A percentile compares a stretch with the other conserved stretches of the same genome.
phyloP scores from a whole-genome alignment of 768 basidiomycete genomes.

The Melanogaster broomeanus region DNA sequence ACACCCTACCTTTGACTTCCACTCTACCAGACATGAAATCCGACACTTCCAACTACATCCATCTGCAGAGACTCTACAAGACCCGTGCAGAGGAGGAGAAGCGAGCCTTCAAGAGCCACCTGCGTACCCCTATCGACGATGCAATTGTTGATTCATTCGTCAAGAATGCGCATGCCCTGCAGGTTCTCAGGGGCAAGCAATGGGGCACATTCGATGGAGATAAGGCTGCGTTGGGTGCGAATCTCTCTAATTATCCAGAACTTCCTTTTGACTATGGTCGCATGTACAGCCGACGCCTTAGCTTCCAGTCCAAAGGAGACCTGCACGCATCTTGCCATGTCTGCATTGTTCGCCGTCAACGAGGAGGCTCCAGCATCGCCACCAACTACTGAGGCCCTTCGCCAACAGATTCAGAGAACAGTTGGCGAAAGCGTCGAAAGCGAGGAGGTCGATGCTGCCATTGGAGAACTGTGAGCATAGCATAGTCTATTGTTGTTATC shows the following conservation, averaged over 20 bases:
- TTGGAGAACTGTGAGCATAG: constrained; percentile 76
- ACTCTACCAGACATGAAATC: constrained; percentile 97
- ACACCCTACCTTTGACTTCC: constrained; percentile 80
- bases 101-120: constrained; percentile 49
- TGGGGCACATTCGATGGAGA: constrained; percentile 62
- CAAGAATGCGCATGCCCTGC: constrained; percentile 77
- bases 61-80: constrained; percentile 86
- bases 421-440: constrained; percentile 50
- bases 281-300: constrained; percentile 41
- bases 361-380: constrained; percentile 29
- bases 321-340: constrained; percentile 73
- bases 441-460: constrained; percentile 55
- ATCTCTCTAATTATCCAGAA: neutral
- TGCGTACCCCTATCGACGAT: constrained; percentile 49
- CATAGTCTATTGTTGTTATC: neutral
- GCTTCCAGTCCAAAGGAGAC: constrained; percentile 51
- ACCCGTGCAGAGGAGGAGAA: constrained; percentile 72
- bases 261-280: constrained; percentile 1
- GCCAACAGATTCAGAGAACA: constrained; percentile 48
- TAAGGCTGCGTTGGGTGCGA: constrained; percentile 48
- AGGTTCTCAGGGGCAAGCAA: constrained; percentile 59
- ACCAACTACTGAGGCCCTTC: constrained; percentile 54
- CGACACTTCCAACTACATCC: constrained; percentile 79
- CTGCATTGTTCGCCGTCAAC: constrained; percentile 48
- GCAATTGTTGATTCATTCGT: constrained; percentile 69